These are phyloP conservation scores for Chloris gayana DNA, from an alignment of 176 grass and related monocot genomes.

Conservation along the genomic window DNA sequence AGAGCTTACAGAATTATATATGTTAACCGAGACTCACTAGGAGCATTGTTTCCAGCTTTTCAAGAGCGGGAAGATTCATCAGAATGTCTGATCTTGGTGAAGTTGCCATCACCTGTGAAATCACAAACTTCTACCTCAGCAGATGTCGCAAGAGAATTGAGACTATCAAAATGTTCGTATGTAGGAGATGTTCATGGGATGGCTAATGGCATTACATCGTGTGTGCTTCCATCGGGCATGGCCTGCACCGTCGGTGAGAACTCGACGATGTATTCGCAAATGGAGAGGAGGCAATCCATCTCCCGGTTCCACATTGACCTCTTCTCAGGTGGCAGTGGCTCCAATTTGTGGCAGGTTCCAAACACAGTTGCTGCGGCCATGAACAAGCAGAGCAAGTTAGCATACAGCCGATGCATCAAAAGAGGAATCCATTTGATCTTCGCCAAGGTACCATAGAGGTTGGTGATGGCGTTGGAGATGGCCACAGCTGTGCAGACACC, in stretches of 20 bases:
- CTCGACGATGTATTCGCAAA: constrained; percentile 89
- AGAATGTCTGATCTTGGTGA: constrained; percentile 85
- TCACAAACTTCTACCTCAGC: constrained; percentile 10
- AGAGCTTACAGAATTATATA: background rate
- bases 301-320: constrained; percentile 95
- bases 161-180: constrained; percentile 1
- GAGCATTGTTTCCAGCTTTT: constrained; percentile 94
- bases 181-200: background rate
- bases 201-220: constrained; percentile 60
- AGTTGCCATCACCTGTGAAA: constrained; percentile 75
- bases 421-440: background rate
- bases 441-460: constrained; percentile 73
- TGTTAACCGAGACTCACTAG: constrained; percentile 47
- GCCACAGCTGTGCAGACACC: constrained; percentile 86
- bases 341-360: constrained; percentile 73
- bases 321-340: constrained; percentile 71
- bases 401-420: background rate
- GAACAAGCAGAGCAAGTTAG: background rate
- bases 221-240: constrained; percentile 73
- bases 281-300: constrained; percentile 95
- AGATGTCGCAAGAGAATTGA: constrained; percentile 15
- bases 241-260: constrained; percentile 71
- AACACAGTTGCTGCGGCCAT: constrained; percentile 80
- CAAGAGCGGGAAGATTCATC: constrained; percentile 90
- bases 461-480: constrained; percentile 96